Base-by-base conservation (phyloP, 768 basidiomycete genomes). In the Hysterangium stoloniferum region DNA sequence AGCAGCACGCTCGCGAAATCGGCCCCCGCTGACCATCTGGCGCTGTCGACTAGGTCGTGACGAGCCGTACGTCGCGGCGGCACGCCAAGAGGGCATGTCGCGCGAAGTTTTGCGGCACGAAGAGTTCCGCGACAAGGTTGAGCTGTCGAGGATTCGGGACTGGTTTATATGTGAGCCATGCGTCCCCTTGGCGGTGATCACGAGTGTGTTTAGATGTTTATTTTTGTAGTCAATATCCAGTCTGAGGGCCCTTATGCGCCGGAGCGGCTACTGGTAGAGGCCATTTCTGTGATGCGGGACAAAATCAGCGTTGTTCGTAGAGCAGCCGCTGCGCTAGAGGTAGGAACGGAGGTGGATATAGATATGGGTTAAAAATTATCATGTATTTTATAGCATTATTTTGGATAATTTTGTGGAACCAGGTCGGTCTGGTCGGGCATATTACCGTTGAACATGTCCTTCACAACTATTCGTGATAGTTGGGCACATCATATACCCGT, bases 81-180 rank as follows among this genome's bases (percentile, higher is more conserved):
- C 73, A 17, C 75, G 94, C 28, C 82, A 81, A 52, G 96, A 99
- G 62, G 86, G 82, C 3, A 88, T 99, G 62, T 90, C 82, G 56
- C 74, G 96, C 38, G 94, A 98, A 67, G 94, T 94, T 1, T 72
- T 96, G 37, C 78, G 95, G 55, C 86, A 97, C 65, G 82, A 85
- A 0, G 94, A 98, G 64, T 96, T 98, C 56, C 76, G 80, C 32
- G 89, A 80, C 35, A 79, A 73, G 43, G 92, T 95, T 3, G 77
- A 88, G 64, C 73, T 99, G 45, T 80, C 82, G 48, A 77, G 96
- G 6, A 82, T 96, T 40, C 74, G 91, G 45, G 93, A 97, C 71
- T 86, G 84, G 68, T 97, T 96, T 67, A 75, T 97, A 48, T 97
- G 95, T 93, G 59, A 59, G 89, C 44, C 36, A 9, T 52, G 1